These are phyloP conservation scores for Sphagnum tenellum DNA, from an alignment of 225 moss, liverwort and hornwort species.

Conservation along the genomic window DNA sequence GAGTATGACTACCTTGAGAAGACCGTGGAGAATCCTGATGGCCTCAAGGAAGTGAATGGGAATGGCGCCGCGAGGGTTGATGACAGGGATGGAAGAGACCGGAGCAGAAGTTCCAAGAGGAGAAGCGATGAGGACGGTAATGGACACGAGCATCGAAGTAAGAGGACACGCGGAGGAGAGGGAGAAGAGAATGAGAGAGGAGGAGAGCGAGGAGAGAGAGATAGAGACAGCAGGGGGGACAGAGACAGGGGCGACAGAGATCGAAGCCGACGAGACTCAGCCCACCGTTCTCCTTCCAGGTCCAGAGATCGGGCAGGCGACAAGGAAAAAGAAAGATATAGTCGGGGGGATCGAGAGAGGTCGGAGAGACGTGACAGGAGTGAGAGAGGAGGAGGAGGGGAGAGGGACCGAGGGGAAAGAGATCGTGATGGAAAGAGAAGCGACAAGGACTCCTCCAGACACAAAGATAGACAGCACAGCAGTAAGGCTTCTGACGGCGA, in stretches of 20 bases:
- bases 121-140: constrained; percentile 84
- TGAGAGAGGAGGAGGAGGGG: constrained; percentile 33
- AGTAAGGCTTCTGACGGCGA: constrained; percentile 73
- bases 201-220: constrained; percentile 40
- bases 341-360: constrained; percentile 49
- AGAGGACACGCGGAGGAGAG: constrained; percentile 80
- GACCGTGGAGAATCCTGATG: constrained; percentile 76
- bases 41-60: constrained; percentile 37
- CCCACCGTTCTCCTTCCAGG: constrained; percentile 49
- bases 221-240: constrained; percentile 23
- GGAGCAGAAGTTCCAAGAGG: constrained; percentile 84
- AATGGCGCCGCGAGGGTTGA: constrained; percentile 26
- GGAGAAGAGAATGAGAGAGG: constrained; percentile 54
- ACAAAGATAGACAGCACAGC: constrained; percentile 38
- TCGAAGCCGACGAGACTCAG: constrained; percentile 36
- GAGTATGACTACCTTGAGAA: constrained; percentile 99
- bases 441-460: constrained; percentile 50
- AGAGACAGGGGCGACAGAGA: constrained; percentile 54
- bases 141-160: constrained; percentile 72
- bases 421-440: constrained; percentile 34
- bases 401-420: constrained; percentile 33
- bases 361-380: constrained; percentile 56
- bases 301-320: constrained; percentile 51
- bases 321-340: constrained; percentile 33
- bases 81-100: constrained; percentile 61